These are phyloP conservation scores for Royoungia palumana DNA, from an alignment of 768 basidiomycete genomes.

Conservation along the genomic window DNA sequence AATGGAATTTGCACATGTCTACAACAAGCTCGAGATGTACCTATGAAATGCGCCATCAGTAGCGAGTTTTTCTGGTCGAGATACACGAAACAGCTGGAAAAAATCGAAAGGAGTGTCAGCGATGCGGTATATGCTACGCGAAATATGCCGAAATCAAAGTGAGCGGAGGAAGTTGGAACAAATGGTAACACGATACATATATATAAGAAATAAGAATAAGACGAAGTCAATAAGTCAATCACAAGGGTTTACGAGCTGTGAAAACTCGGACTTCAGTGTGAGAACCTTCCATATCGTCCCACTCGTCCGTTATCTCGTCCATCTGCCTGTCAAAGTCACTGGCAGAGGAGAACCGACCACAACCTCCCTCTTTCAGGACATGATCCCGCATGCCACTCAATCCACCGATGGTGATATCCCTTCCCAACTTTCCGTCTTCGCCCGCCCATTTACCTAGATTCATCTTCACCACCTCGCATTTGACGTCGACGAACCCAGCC, in stretches of 20 bases:
- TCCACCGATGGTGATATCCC: conserved; percentile 9
- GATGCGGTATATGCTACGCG: too few species aligned
- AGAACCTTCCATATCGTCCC: conserved; percentile 16
- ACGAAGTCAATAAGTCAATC: background rate
- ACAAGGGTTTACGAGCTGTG: conserved; percentile 9
- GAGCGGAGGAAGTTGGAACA: too few species aligned
- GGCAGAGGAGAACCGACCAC: conserved; percentile 11
- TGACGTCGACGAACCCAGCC: conserved; percentile 13
- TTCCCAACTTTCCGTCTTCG: conserved; percentile 10
- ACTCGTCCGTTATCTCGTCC: conserved; percentile 19
- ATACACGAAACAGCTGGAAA: too few species aligned
- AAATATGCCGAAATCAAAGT: too few species aligned
- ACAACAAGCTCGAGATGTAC: too few species aligned
- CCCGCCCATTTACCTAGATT: conserved; percentile 21
- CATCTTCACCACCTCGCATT: conserved; percentile 7
- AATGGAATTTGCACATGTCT: too few species aligned
- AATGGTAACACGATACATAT: too few species aligned
- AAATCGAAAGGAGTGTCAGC: too few species aligned
- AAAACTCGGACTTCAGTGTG: conserved; percentile 2
- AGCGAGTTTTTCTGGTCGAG: too few species aligned
- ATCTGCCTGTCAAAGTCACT: conserved; percentile 16
- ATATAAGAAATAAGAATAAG: conserved; percentile 1
- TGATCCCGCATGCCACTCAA: conserved; percentile 16
- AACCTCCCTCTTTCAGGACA: conserved; percentile 16
- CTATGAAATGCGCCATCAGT: too few species aligned